Evolutionary conservation across 768 basidiomycete species (phyloP).

Genomic region (Suillus subalutaceus): DNA sequence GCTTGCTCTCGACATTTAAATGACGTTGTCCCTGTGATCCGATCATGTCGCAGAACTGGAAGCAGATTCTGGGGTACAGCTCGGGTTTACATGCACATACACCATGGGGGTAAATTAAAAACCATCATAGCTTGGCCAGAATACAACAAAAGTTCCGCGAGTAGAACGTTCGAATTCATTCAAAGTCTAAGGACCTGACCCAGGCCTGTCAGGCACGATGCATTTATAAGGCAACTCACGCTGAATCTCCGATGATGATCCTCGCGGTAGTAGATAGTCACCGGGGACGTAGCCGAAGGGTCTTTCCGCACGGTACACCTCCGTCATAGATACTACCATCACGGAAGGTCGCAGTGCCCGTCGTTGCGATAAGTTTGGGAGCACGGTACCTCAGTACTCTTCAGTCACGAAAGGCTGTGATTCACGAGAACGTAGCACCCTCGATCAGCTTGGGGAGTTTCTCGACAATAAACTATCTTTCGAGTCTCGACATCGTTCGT

Average conservation of each 20-base stretch:
- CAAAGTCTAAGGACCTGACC: neutral
- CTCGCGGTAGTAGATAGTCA: neutral
- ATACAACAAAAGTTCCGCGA: neutral
- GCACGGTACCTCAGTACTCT: neutral
- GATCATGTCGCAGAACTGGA: neutral
- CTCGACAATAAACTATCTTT: too few relatives aligned
- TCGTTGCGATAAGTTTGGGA: neutral
- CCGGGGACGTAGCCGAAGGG: neutral
- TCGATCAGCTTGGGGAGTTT: too few relatives aligned
- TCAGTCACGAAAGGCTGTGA: neutral
- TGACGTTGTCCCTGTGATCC: neutral
- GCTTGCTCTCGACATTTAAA: neutral
- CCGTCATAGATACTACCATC: neutral
- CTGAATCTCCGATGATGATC: neutral
- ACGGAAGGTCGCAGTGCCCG: slow-evolving; percentile 1
- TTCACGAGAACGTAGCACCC: neutral
- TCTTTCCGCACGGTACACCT: neutral
- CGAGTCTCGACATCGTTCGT: neutral
- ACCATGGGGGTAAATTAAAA: neutral
- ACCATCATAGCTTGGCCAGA: neutral
- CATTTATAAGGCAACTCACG: neutral
- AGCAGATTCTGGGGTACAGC: neutral
- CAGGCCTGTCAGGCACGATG: neutral
- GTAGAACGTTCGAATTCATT: neutral
- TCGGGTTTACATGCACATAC: neutral